Percentiles rank a stretch among this genome's conserved stretches.
Conservation (phyloP, 1,284 basidiomycete genomes). For the Moesziomyces sp. region DNA sequence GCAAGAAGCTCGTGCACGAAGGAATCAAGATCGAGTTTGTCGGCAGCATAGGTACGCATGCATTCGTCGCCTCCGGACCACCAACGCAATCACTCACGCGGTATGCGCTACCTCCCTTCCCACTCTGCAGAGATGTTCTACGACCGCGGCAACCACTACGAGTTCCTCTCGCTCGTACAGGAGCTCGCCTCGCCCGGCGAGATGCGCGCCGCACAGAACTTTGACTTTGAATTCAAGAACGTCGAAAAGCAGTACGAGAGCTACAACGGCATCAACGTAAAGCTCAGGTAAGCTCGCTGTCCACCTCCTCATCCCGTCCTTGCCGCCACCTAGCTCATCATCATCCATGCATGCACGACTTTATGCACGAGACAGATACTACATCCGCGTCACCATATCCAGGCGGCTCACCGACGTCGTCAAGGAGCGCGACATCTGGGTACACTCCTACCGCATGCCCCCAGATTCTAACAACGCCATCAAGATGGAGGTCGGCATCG, state of each 20-base stretch:
- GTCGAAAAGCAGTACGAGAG: slow-evolving; percentile 99
- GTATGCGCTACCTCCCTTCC: too few relatives aligned
- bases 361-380: slow-evolving; percentile 72
- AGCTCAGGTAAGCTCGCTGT: slow-evolving; percentile 72
- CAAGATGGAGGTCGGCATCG: slow-evolving; percentile 99
- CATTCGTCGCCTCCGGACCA: slow-evolving; percentile 6
- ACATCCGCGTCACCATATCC: slow-evolving; percentile 89
- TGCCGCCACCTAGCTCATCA: background rate
- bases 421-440: slow-evolving; percentile 95
- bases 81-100: too few relatives aligned
- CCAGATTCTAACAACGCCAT: slow-evolving; percentile 97
- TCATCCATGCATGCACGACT: background rate
- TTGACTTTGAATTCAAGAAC: slow-evolving; percentile 97
- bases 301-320: too few relatives aligned
- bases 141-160: slow-evolving; percentile 95
- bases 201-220: slow-evolving; percentile 91
- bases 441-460: slow-evolving; percentile 97
- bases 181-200: slow-evolving; percentile 94
- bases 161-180: slow-evolving; percentile 94
- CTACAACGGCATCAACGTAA: slow-evolving; percentile 98
- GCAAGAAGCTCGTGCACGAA: slow-evolving; percentile 93
- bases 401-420: slow-evolving; percentile 89
- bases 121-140: slow-evolving; percentile 84
- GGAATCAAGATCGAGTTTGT: slow-evolving; percentile 98
- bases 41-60: slow-evolving; percentile 85